Percentiles rank a stretch among this genome's conserved stretches.
These are phyloP conservation scores for Penicillium decumbens DNA, from an alignment of 2,329 filamentous ascomycete species.

Conservation along the genomic window DNA sequence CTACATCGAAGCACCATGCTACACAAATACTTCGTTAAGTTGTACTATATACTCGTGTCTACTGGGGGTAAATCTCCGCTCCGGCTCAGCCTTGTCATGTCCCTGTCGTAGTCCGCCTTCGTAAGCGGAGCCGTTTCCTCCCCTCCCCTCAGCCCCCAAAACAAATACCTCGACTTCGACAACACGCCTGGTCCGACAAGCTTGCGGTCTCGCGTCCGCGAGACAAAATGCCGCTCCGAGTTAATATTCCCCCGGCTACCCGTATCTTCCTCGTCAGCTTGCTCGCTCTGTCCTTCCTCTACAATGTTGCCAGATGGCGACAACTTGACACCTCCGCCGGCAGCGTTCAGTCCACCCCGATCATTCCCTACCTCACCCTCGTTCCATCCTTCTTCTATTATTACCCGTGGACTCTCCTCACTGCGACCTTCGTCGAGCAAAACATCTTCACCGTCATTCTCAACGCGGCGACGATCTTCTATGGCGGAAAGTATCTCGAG, in stretches of 20 bases:
- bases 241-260: conserved; percentile 91
- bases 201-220: conserved; percentile 23
- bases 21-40: not conserved
- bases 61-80: not conserved
- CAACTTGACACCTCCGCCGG: conserved; percentile 63
- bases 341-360: conserved; percentile 46
- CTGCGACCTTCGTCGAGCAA: conserved; percentile 83
- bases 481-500: conserved; percentile 92
- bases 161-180: conserved; percentile 3
- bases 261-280: conserved; percentile 72
- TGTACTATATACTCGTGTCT: not conserved
- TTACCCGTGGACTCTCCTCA: conserved; percentile 90
- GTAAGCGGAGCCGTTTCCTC: not conserved
- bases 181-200: conserved; percentile 3
- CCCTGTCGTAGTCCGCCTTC: conserved; percentile 4
- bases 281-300: conserved; percentile 70
- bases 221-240: conserved; percentile 66
- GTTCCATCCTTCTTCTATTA: conserved; percentile 76
- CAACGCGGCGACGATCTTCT: conserved; percentile 73
- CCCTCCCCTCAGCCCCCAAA: not conserved
- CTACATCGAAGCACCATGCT: not conserved
- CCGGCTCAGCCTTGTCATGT: not conserved
- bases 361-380: conserved; percentile 81
- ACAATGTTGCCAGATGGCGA: conserved; percentile 59
- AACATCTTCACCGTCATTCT: conserved; percentile 83